Evolutionary conservation across 805 yeast species (phyloP).

Genomic region (Metschnikowia lachancei): DNA sequence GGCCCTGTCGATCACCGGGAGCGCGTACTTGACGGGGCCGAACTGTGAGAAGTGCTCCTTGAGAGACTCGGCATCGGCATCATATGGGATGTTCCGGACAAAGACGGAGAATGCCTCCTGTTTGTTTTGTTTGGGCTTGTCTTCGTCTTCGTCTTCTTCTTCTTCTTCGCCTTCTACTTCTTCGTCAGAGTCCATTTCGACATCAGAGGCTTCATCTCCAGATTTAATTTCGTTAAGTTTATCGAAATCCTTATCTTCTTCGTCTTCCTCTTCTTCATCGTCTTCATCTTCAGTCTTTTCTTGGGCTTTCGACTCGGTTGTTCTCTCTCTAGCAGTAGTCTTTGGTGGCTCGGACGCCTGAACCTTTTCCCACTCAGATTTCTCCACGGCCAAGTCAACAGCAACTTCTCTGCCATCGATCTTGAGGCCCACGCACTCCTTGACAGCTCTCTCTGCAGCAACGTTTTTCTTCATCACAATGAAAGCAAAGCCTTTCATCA

Average conservation of each 20-base stretch:
- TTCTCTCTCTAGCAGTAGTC: conserved; percentile 25
- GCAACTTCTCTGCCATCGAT: conserved; percentile 90
- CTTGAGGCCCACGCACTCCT: conserved; percentile 68
- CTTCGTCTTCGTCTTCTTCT: conserved; percentile 22
- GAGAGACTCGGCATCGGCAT: conserved; percentile 78
- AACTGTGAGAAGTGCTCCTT: conserved; percentile 76
- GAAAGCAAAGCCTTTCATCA: conserved; percentile 92
- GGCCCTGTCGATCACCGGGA: conserved; percentile 84
- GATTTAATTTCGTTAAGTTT: conserved; percentile 14
- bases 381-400: conserved; percentile 90
- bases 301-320: conserved; percentile 41
- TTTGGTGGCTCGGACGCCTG: conserved; percentile 26
- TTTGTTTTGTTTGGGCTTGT: conserved; percentile 48
- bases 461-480: conserved; percentile 80
- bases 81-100: conserved; percentile 92
- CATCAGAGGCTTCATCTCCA: neutral
- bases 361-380: conserved; percentile 71
- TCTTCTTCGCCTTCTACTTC: conserved; percentile 29
- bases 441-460: conserved; percentile 79
- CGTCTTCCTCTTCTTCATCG: conserved; percentile 36
- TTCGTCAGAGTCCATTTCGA: conserved; percentile 25
- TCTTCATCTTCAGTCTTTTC: conserved; percentile 33
- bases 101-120: conserved; percentile 74
- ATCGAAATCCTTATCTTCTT: conserved; percentile 29
- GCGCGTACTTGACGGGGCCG: conserved; percentile 87